Conservation (phyloP, 495 filamentous ascomycete species). For the Aspergillus affinis region DNA sequence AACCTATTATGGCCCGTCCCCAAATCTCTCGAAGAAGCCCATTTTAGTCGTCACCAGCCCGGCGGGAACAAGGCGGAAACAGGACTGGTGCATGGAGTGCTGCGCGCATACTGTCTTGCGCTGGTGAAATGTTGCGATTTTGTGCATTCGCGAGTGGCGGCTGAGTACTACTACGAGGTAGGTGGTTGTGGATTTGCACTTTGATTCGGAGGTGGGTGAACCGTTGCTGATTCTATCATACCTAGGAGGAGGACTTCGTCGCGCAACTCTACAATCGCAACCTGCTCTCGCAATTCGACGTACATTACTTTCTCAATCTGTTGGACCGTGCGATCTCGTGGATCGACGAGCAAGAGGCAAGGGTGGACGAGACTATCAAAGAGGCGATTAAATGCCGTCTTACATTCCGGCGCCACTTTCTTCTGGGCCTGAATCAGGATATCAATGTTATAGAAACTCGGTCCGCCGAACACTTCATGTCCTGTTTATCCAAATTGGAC, state of each 20-base stretch:
- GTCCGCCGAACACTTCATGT: constrained; percentile 39
- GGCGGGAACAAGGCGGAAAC: constrained; percentile 32
- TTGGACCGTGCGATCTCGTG: constrained; percentile 59
- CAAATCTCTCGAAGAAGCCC: constrained; percentile 63
- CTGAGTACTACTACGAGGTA: constrained; percentile 87
- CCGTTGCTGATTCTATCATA: constrained; percentile 8
- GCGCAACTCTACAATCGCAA: constrained; percentile 82
- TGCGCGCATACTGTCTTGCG: constrained; percentile 84
- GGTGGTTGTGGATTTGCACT: constrained; percentile 13
- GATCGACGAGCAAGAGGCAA: constrained; percentile 46
- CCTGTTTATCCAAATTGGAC: constrained; percentile 46
- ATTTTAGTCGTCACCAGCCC: constrained; percentile 53
- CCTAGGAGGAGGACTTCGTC: constrained; percentile 92
- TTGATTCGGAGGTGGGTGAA: constrained; percentile 1
- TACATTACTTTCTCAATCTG: constrained; percentile 54
- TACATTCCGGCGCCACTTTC: constrained; percentile 61
- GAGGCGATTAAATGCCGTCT: constrained; percentile 63
- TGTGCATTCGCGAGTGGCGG: constrained; percentile 70
- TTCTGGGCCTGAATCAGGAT: constrained; percentile 52
- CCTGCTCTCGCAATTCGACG: constrained; percentile 64
- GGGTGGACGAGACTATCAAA: constrained; percentile 50
- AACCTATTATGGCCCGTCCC: constrained; percentile 73
- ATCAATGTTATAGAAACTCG: constrained; percentile 39
- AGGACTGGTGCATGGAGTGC: constrained; percentile 60
- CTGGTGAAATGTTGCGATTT: constrained; percentile 80